Base-by-base conservation (phyloP, 306 rosid species). In the Potentilla sterilis region DNA sequence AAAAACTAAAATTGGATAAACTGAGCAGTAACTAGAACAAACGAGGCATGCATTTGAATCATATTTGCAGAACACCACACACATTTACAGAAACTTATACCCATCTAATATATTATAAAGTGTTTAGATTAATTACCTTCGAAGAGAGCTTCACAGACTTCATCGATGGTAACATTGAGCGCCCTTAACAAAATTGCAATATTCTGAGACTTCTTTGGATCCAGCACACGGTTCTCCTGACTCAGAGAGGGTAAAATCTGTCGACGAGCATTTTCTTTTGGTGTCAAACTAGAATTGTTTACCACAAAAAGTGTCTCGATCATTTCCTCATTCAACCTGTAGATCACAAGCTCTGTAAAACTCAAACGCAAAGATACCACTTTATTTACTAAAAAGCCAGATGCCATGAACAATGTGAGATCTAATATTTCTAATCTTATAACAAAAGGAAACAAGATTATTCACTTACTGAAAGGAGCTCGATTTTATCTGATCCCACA, bases 191-290 rank as follows among this genome's bases (percentile, higher is more conserved):
- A 82, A 74, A 94, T 94, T 18, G 98, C 92, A 83, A 94, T 90
- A 47, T 94, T 94, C 81, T 94, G 98, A 11, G 98, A 91, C 92
- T 88, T 94, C 74, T 92, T 94, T 41, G 97, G 98, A 89, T 94
- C 97, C 72, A 94, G 84, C 61, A 91, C 95, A 14, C 93, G 90
- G 70, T 87, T 86, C 83, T 92, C 97, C 54, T 78, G 89, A 68
- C 75, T 77, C 58, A 70, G 61, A 0, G 84, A 74, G 28, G 89
- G 69, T 35, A 88, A 78, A 75, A 83, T 74, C 34, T 76, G 80
- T 24, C 89, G 85, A 7, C 82, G 84, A 46, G 87, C 83, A 43
- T 83, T 72, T 44, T 92, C 92, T 76, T 87, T 92, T 1, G 82
- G 67, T 52, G 82, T 78, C 58, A 81, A 57, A 80, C 66, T 83